Base-by-base conservation (phyloP, 345 rosid genomes). In the Ailanthus altissimus region DNA sequence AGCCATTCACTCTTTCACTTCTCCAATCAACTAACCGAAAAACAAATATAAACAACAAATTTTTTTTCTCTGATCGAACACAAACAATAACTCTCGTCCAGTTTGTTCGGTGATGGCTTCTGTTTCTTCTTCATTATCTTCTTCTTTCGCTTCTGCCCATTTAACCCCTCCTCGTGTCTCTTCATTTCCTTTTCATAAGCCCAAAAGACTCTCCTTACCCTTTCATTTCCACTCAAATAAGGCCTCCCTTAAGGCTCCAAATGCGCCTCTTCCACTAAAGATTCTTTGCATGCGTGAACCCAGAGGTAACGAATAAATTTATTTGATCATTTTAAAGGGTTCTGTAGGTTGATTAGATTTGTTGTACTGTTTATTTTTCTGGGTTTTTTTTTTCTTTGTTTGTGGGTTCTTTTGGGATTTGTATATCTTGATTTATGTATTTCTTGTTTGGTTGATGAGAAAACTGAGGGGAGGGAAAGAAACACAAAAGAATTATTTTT, bases 231-330 rank as follows among this genome's bases (percentile, higher is more conserved):
- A 43, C 67, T 10, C 76, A 50, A 71, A 75, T 3, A 78, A 26
- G 54, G 62, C 66, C 38, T 51, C 79, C 3, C 72, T 82, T 51
- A 54, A 54, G 67, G 73, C 78, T 79, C 73, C 62, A 14, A 70
- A 76, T 10, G 7, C 56, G 2, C 74, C 89, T 75, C 75, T 71
- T 72, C 78, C 77, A 18, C 72, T 84, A 74, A 81, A 75, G 53
- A 57, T 81, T 71, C 75, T 76, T 38, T 82, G 81, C 71, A 42
- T 61, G 36, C 82, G 78, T 76, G 84, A 78, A 58, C 66, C 90
- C 14, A 79, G 64, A 84, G 90, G 93, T 87, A 78, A 51, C 15
- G n/a, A 8, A 20, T 67, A 15, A 50, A 42, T 16, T 56, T 18
- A 7, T 10, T 13, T 42, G 8, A 40, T 23, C 2, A 8, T 46